phyloP scores from a whole-genome alignment of 2,329 filamentous ascomycete genomes.

The Apiospora aurea region DNA sequence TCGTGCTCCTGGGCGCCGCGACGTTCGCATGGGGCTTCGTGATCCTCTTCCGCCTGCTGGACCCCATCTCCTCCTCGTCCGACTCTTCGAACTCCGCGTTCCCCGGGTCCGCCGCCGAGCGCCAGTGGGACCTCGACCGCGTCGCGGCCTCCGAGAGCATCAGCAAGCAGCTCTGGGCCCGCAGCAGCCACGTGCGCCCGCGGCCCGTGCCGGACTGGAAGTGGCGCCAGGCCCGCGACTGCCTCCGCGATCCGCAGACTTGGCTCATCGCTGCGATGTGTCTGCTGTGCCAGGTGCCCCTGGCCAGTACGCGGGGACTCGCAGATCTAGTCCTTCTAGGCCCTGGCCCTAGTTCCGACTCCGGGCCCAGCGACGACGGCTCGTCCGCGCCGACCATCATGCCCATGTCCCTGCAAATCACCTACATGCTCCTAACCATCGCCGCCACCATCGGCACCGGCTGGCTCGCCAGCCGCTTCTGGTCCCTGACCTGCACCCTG shows the following conservation, averaged over 20 bases:
- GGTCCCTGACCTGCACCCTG: conserved; percentile 58
- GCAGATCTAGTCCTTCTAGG: conserved; percentile 63
- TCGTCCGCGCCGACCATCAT: neutral
- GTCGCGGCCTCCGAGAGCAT: conserved; percentile 59
- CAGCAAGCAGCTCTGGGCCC: conserved; percentile 46
- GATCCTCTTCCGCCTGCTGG: conserved; percentile 57
- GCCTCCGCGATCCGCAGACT: conserved; percentile 63
- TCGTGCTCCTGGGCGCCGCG: conserved; percentile 57
- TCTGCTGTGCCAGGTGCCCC: conserved; percentile 64
- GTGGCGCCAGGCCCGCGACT: conserved; percentile 60
- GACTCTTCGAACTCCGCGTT: conserved; percentile 49
- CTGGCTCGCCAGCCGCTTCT: conserved; percentile 58
- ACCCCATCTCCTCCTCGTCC: conserved; percentile 63
- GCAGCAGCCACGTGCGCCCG: conserved; percentile 7
- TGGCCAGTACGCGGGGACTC: conserved; percentile 67
- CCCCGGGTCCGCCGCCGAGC: conserved; percentile 48
- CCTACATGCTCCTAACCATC: conserved; percentile 61
- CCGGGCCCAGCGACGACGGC: conserved; percentile 45
- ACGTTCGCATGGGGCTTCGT: conserved; percentile 60
- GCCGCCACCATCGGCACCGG: conserved; percentile 56
- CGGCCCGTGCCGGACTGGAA: conserved; percentile 51
- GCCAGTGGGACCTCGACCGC: conserved; percentile 53
- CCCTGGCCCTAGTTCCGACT: conserved; percentile 62
- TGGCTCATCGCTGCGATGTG: conserved; percentile 64
- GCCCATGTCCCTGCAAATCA: conserved; percentile 57